Evolutionary conservation across 805 yeast species (phyloP), one percentile per base, ranked within the genome.

Genomic region (Starmerella stigmatis): DNA sequence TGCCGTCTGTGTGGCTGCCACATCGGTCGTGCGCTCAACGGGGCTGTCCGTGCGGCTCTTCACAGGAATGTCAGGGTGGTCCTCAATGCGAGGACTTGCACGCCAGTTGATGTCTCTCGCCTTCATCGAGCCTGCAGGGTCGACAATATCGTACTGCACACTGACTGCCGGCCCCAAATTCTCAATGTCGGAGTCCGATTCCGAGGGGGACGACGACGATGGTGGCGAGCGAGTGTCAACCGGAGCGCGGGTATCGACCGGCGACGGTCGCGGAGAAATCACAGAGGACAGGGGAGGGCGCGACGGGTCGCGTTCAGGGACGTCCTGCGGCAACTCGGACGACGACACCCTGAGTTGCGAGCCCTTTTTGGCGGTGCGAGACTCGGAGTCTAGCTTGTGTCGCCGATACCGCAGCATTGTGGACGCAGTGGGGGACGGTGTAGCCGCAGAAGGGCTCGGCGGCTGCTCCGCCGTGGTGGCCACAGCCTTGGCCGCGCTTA

Each of bases 361-460:
- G 21, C n/a, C 15, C n/a, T n/a, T 19, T 5, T 15, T 4, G 7
- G 27, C 34, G 19, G 20, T 10, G 13, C 19, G 29, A 19, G 33
- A 5, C 25, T 43, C 35, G n/a, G 31, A 23, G 3, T n/a, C 23
- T 16, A 19, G 26, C 38, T 35, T 46, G 19, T 42, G 41, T 13
- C 54, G 53, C 7, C 54, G 37, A 41, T 51, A 51, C 17, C 54
- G 50, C n/a, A 51, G 48, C 52, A 51, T 46, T 3, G 17, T 47
- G 23, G 54, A 51, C 9, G 53, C 54, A 15, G 35, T 51, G 6
- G 52, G 53, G 12, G 53, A 43, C 13, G 54, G 54, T n/a, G 52
- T 44, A 11, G 46, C 52, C 7, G 53, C 46, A 8, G 54, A 51
- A 4, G 54, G 54, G 32, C 51, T 46, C 17, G 52, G 52, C 12